Base-by-base conservation (phyloP, 306 rosid genomes). In the Trifolium repens region DNA sequence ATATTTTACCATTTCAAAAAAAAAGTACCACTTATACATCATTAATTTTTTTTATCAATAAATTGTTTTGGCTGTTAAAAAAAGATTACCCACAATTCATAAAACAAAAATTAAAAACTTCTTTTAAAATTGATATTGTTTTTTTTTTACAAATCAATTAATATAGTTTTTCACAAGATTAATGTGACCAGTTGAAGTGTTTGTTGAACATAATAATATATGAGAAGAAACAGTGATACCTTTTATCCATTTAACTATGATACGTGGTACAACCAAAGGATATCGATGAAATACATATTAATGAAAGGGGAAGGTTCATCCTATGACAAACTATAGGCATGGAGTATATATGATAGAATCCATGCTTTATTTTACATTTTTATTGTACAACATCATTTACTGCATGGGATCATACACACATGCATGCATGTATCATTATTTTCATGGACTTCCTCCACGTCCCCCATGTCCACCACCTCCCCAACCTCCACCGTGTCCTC, bases 401-500 rank as follows among this genome's bases (percentile, higher is more conserved):
- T 50, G 9, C 9, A 15, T 50, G 55, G 9, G 17, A 14, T 5
- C 8, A 14, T 13, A 47, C 15, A 9, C 62, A 24, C 63, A 58
- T 58, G n/a, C 7, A 26, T 58, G 35, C 35, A 58, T 2, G 39
- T 58, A 35, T 58, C 16, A 24, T 58, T 8, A 16, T 58, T 58
- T 58, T 58, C 39, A 58, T 26, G 64, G 64, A 12, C 64, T 58
- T 58, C 39, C 64, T 15, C 15, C 64, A 26, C 1, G 37, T 2
- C 27, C 27, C 0, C 69, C 69, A 0, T 1, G 4, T 4, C 49
- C 49, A n/a, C 67, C 75, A 7, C 76, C 76, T 14, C 44, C 46
- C 19, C 19, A 14, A 0, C 68, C 68, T 62, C 82, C 46, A 0
- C 73, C 32, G 5, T 32, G 62, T 17, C 78, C 54, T n/a, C 80